Evolutionary conservation across 2,329 filamentous ascomycete species (phyloP).

Genomic region (Cercospora sojina): DNA sequence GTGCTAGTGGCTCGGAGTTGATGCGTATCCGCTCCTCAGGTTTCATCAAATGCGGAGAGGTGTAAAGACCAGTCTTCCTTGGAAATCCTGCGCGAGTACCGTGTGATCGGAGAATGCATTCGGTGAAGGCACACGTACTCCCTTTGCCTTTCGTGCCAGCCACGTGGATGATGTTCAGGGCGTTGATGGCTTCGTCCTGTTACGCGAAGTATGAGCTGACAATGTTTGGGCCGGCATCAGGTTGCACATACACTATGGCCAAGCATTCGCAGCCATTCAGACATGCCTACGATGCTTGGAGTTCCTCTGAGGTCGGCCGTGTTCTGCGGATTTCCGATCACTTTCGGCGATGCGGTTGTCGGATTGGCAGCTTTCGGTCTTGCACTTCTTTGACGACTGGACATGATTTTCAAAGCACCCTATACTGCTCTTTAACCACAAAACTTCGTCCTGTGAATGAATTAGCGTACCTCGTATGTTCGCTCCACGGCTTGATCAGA

Average conservation of each 20-base stretch:
- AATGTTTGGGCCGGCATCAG: not conserved
- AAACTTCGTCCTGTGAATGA: not conserved
- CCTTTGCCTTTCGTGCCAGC: slow-evolving; percentile 95
- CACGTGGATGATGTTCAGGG: slow-evolving; percentile 64
- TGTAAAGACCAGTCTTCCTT: slow-evolving; percentile 67
- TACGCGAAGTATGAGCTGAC: not conserved
- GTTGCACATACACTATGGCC: slow-evolving; percentile 25
- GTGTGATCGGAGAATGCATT: slow-evolving; percentile 62
- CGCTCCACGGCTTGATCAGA: not conserved
- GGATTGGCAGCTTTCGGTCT: not conserved
- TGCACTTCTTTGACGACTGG: not conserved
- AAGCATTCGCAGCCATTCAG: slow-evolving; percentile 27
- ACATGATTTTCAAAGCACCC: not conserved
- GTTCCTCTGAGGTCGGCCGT: slow-evolving; percentile 16
- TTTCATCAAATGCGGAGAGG: slow-evolving; percentile 77
- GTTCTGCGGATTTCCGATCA: not conserved
- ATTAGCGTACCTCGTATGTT: not conserved
- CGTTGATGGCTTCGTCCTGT: slow-evolving; percentile 25
- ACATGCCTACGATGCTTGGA: slow-evolving; percentile 30
- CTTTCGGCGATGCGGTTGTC: not conserved
- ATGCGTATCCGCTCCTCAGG: slow-evolving; percentile 82
- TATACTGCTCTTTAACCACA: not conserved
- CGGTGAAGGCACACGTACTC: slow-evolving; percentile 77
- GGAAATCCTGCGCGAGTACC: slow-evolving; percentile 48
- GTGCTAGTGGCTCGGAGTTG: slow-evolving; percentile 65